These are phyloP conservation scores for Musa acuminata DNA, from an alignment of 176 grass and related monocot genomes.

Conservation along the genomic window DNA sequence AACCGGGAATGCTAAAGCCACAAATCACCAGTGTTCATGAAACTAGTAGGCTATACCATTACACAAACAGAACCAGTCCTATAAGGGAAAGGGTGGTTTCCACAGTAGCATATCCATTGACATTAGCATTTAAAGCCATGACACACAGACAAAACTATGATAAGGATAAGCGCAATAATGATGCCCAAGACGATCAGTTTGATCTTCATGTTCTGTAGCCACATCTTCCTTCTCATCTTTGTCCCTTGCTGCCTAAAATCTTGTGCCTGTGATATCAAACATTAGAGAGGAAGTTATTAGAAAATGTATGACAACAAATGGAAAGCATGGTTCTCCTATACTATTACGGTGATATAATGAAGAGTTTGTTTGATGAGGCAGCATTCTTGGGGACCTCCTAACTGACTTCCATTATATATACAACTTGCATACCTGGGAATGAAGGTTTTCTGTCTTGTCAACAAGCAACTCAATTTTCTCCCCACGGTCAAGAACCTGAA, in stretches of 20 bases:
- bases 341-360: too few species aligned
- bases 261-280: slow-evolving; percentile 21
- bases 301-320: background rate
- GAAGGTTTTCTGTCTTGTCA: slow-evolving; percentile 52
- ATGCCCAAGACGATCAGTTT: slow-evolving; percentile 62
- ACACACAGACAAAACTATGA: slow-evolving; percentile 67
- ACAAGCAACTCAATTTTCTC: slow-evolving; percentile 49
- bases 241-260: slow-evolving; percentile 56
- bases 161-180: slow-evolving; percentile 52
- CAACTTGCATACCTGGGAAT: slow-evolving; percentile 30
- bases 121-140: slow-evolving; percentile 39
- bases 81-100: background rate
- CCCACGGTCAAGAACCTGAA: slow-evolving; percentile 53
- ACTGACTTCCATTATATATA: background rate
- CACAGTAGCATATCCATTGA: slow-evolving; percentile 4
- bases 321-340: background rate
- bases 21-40: background rate
- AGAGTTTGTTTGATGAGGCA: too few species aligned
- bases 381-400: too few species aligned
- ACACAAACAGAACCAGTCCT: slow-evolving; percentile 6
- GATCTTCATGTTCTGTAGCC: slow-evolving; percentile 93
- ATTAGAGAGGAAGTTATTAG: background rate
- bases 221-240: slow-evolving; percentile 62
- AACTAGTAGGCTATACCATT: slow-evolving; percentile 1
- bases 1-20: background rate